Base-by-base conservation (phyloP, 345 rosid species). In the Sisymbrium irio region DNA sequence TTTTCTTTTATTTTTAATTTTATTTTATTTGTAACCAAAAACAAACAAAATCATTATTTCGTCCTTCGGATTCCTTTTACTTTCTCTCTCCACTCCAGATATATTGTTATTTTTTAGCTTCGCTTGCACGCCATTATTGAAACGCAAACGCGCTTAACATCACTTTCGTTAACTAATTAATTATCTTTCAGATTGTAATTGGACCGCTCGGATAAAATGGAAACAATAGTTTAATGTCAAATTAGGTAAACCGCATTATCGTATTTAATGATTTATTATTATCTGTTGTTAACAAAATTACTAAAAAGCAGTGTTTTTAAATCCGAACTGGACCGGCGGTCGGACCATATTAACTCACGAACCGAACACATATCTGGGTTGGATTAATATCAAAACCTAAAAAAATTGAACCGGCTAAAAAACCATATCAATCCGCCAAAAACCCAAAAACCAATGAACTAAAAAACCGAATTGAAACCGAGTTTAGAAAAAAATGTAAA, bases 51-150 rank as follows among this genome's bases (percentile, higher is more conserved):
- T 32, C 61, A 75, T 67, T 40, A 58, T 66, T 46, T 50, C 2
- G 4, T 6, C 11, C 49, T 61, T 61, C 30, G 76, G 70, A 53
- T 64, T 57, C 77, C 42, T 56, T 45, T 61, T 18, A 2, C 7
- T 45, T 19, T 55, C 7, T 32, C 1, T 5, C 35, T 22, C 33
- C 17, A 45, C 19, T 49, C 46, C 37, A 4, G 17, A n/a, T 11
- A 28, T 3, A 25, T n/a, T n/a, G n/a, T n/a, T 10, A 32, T 56
- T 11, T 44, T n/a, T 27, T 45, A 58, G 75, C 75, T 76, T 63
- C 69, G 79, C 44, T 69, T 69, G 54, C 75, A 76, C 79, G 79
- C 79, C 75, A 69, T 4, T 5, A 54, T 30, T 54, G 7, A 54
- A 69, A 75, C 74, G 63, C 74, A 67, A 67, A 75, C 75, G 79